phyloP scores from a whole-genome alignment of 192 early-diverging fungal species.

The Coemansia asiatica region DNA sequence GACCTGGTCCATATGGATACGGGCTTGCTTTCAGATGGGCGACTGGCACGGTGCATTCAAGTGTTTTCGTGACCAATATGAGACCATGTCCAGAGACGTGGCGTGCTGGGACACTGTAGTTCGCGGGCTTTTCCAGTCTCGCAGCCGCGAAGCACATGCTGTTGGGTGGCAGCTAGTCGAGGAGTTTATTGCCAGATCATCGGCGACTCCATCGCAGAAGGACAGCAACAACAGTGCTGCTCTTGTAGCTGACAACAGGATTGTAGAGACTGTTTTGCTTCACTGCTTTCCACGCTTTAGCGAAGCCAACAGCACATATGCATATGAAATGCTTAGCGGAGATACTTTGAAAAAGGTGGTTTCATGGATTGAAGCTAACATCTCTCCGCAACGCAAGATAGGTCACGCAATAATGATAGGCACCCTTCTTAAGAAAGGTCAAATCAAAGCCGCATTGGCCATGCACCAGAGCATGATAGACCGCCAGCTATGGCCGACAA shows the following conservation, averaged over 20 bases:
- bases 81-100: constrained; percentile 11
- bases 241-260: constrained; percentile 13
- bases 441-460: constrained; percentile 25
- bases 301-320: background rate
- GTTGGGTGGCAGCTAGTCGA: constrained; percentile 34
- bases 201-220: background rate
- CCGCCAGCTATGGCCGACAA: constrained; percentile 27
- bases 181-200: constrained; percentile 15
- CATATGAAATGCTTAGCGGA: constrained; percentile 9
- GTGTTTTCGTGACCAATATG: constrained; percentile 19
- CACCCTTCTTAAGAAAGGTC: constrained; percentile 14
- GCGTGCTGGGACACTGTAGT: constrained; percentile 42
- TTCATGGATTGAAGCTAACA: constrained; percentile 18
- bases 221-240: background rate
- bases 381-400: constrained; percentile 17
- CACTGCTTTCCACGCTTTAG: constrained; percentile 19
- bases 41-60: constrained; percentile 18
- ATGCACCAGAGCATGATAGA: constrained; percentile 22
- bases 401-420: constrained; percentile 22
- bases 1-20: constrained; percentile 44
- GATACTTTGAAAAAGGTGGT: constrained; percentile 9
- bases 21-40: constrained; percentile 37
- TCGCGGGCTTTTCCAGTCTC: constrained; percentile 22
- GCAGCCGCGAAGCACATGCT: constrained; percentile 9
- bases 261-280: constrained; percentile 35